A percentile compares a stretch with the other conserved stretches of the same genome.
phyloP scores from a whole-genome alignment of 2,329 filamentous ascomycete species.

The Aspergillus sp. region DNA sequence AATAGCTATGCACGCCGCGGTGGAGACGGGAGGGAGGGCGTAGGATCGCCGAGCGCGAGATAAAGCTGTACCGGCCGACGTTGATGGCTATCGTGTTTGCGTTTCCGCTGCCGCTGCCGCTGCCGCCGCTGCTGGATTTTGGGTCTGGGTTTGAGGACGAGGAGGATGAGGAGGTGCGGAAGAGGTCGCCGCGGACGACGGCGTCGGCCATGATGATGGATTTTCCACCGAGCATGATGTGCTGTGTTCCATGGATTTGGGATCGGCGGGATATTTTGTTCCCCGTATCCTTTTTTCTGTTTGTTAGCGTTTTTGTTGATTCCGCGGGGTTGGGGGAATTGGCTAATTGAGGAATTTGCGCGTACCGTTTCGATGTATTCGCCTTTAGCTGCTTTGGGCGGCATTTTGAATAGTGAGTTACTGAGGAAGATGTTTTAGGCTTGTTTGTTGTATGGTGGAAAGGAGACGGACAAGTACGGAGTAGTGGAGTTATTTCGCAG shows the following conservation, averaged over 20 bases:
- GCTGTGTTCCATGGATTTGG: slow-evolving; percentile 89
- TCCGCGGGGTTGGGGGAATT: slow-evolving; percentile 7
- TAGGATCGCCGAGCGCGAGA: slow-evolving; percentile 74
- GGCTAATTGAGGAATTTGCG: background rate
- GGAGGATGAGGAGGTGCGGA: slow-evolving; percentile 47
- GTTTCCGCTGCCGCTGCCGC: too few relatives aligned
- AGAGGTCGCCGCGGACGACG: slow-evolving; percentile 87
- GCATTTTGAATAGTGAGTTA: slow-evolving; percentile 53
- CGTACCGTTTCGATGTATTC: slow-evolving; percentile 96
- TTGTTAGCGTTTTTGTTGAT: slow-evolving; percentile 5
- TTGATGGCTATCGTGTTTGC: slow-evolving; percentile 60
- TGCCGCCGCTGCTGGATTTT: slow-evolving; percentile 8
- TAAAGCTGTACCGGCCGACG: slow-evolving; percentile 88
- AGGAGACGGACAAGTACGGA: background rate
- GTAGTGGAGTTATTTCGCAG: background rate
- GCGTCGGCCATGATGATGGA: slow-evolving; percentile 95
- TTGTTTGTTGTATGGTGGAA: background rate
- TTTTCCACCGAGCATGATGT: slow-evolving; percentile 95
- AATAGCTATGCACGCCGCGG: slow-evolving; percentile 64
- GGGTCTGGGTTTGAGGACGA: slow-evolving; percentile 32
- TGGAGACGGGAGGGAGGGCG: slow-evolving; percentile 81
- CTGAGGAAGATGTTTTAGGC: background rate
- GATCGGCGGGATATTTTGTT: slow-evolving; percentile 97
- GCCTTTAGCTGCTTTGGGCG: slow-evolving; percentile 74
- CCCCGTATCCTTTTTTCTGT: slow-evolving; percentile 74